Base-by-base conservation (phyloP, 2,329 filamentous ascomycete species). In the Alternaria postmessia region DNA sequence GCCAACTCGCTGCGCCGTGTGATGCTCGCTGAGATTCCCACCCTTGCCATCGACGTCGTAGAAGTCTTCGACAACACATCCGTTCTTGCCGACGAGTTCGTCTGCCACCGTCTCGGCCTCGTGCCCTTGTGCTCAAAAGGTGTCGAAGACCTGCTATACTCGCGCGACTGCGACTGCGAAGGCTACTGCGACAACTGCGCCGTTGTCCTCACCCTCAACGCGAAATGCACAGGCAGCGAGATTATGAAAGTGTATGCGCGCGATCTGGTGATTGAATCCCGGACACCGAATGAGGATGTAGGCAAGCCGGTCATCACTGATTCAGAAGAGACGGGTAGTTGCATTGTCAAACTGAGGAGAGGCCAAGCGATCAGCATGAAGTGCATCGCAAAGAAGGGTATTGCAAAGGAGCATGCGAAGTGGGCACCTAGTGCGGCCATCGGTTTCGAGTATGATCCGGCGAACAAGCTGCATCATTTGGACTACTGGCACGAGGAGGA, bases 321-420 rank as follows among this genome's bases (percentile, higher is more conserved):
- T 76, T 87, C 90, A 0, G 91, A 94, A 51, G 89, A 89, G 11
- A 87, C 91, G 58, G 95, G 95, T 1, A 88, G 91, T 44, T 85
- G 98, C 69, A 94, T 99, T 67, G 92, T 91, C 73, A 98, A 98
- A 84, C 82, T 99, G 75, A 87, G 94, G 59, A 91, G 90, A 74
- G 93, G 91, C 3, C 95, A 99, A 81, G 93, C 97, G 79, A 82
- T 99, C 62, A 90, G 93, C 78, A 87, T 99, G 75, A 91, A 88
- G 63, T 98, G 94, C 76, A 91, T 97, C 67, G 95, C 94, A 51
- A 97, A 97, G 85, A 98, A 98, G 85, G 95, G 95, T 1, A 98
- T 98, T 66, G 94, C 94, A 38, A 99, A 99, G 84, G 95, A 99
- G 79, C 95, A 99, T 80, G 92, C 95, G 9, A 99, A 99, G 80